Percentiles rank a stretch among this genome's conserved stretches.
Evolutionary conservation across 2,329 filamentous ascomycete genomes (phyloP).

Genomic region (Hymenoscyphus albidus): DNA sequence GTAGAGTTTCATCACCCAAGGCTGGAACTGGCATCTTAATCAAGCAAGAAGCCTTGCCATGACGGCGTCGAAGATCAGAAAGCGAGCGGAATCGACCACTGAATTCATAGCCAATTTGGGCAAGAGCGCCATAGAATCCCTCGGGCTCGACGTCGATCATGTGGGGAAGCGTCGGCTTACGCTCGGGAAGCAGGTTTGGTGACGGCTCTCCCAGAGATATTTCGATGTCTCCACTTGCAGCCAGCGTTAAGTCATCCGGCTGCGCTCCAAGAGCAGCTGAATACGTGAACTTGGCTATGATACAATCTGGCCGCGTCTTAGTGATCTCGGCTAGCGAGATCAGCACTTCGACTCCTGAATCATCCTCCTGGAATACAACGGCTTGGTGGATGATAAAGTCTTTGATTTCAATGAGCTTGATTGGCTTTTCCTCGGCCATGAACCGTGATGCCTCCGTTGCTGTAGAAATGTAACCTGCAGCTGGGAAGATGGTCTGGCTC

Average conservation of each 20-base stretch:
- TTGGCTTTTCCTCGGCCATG: constrained; percentile 5
- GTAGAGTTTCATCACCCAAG: not conserved
- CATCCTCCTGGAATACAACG: constrained; percentile 1
- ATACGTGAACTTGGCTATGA: not conserved
- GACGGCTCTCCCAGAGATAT: not conserved
- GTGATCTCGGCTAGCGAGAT: not conserved
- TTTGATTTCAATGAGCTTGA: constrained; percentile 34
- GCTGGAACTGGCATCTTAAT: not conserved
- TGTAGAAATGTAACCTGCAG: constrained; percentile 45
- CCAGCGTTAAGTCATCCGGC: not conserved
- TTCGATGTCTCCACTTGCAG: not conserved
- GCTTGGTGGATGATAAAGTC: constrained; percentile 6
- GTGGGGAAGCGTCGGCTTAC: not conserved
- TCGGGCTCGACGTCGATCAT: not conserved
- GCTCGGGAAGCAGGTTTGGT: not conserved
- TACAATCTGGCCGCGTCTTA: not conserved
- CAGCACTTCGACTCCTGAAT: constrained; percentile 9
- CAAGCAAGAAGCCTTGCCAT: not conserved
- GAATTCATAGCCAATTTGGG: constrained; percentile 11
- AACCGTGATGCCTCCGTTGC: constrained; percentile 38
- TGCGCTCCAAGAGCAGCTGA: not conserved
- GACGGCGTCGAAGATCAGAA: constrained; percentile 2
- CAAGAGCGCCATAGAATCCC: not conserved
- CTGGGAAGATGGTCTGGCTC: constrained; percentile 38
- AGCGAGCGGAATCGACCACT: constrained; percentile 10